Evolutionary conservation across 192 early-diverging fungal species (phyloP).

Genomic region (Gryganskiella cystojenkinii): DNA sequence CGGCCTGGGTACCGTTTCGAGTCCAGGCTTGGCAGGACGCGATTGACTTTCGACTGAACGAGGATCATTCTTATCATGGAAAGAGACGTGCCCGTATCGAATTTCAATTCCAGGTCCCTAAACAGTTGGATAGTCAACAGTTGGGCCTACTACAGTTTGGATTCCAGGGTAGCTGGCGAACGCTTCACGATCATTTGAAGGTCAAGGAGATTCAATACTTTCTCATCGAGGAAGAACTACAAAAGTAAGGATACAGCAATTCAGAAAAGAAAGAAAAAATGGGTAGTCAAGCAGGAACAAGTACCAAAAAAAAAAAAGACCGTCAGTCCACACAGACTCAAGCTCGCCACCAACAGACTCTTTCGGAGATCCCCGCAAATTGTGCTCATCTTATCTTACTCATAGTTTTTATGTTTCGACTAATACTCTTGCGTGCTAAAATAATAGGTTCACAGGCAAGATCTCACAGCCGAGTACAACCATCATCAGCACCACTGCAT

Average conservation of each 20-base stretch:
- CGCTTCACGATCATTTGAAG: slow-evolving; percentile 12
- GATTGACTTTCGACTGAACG: slow-evolving; percentile 26
- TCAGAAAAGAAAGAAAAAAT: not conserved
- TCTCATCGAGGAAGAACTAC: slow-evolving; percentile 36
- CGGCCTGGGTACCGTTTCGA: slow-evolving; percentile 20
- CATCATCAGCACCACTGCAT: slow-evolving; percentile 28
- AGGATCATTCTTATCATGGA: slow-evolving; percentile 40
- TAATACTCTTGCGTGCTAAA: not conserved
- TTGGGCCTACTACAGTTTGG: slow-evolving; percentile 34
- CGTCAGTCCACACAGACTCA: not conserved
- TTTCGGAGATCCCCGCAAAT: not conserved
- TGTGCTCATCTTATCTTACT: not conserved
- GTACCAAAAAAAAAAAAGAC: slow-evolving; percentile 4
- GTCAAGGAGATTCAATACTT: slow-evolving; percentile 34
- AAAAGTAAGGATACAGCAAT: slow-evolving; percentile 25
- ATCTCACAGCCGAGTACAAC: slow-evolving; percentile 1
- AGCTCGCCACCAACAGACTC: not conserved
- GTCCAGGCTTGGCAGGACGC: slow-evolving; percentile 42
- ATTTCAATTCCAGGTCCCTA: slow-evolving; percentile 41
- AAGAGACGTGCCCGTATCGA: slow-evolving; percentile 29
- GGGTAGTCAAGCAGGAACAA: not conserved
- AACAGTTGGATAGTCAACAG: slow-evolving; percentile 19
- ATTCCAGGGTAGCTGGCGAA: slow-evolving; percentile 30
- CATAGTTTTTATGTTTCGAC: not conserved
- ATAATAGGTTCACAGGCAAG: slow-evolving; percentile 21